Base-by-base conservation (phyloP, 108 stramenopile species). In the Cyclotella sp. region DNA sequence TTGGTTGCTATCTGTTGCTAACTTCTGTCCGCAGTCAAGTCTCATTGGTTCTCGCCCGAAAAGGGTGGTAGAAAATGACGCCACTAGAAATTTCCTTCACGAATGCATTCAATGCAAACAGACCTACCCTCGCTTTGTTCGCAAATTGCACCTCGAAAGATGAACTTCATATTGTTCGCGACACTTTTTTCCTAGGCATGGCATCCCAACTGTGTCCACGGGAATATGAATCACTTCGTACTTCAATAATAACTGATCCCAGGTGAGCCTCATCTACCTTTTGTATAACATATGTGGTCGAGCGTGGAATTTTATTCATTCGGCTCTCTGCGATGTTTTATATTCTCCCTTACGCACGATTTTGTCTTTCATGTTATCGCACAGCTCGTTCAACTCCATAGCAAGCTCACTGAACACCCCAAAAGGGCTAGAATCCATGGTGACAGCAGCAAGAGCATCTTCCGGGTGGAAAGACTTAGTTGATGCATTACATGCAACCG, bases 141-240 rank as follows among this genome's bases (percentile, higher is more conserved):
- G 76, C 89, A 21, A 78, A 84, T n/a, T 90, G 89, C 64, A 28
- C 76, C 29, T 71, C 75, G 24, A 53, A 61, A 29, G 84, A 87
- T 39, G 89, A 90, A 65, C 62, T 90, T 39, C 77, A 82, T 55
- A 68, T 86, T 11, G 82, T 90, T 28, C 79, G 89, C 7, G 89
- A 90, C 64, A 84, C 85, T 5, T 87, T 87, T 59, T 80, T 67
- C 69, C 64, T 89, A 9, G 93, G 89, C 30, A 73, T 95, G 72
- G 91, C 91, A 15, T 76, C 86, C 12, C 90, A 88, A 59, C 72
- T 96, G n/a, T 86, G 89, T 60, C 87, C 89, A 49, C 63, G 75
- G 9, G 88, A 92, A 70, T 94, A 93, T 72, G 92, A 70, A 78
- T 46, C 62, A 13, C 69, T 86, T 15, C 65, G 83, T 7, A 65